Evolutionary conservation across 495 filamentous ascomycete genomes (phyloP).

Genomic region (Oleoguttula mirabilis): DNA sequence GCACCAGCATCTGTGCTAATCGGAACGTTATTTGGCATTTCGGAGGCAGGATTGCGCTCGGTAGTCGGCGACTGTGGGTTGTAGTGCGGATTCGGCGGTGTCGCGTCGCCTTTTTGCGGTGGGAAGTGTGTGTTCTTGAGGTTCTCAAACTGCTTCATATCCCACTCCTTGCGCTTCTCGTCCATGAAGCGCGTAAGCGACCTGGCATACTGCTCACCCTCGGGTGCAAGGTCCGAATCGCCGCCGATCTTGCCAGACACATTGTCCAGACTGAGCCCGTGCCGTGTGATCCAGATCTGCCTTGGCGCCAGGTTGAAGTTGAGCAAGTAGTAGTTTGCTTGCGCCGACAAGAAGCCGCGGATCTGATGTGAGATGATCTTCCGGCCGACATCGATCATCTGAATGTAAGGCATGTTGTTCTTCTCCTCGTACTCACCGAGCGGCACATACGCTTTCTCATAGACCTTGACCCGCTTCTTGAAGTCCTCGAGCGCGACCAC

Average conservation of each 20-base stretch:
- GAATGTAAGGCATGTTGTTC: conserved; percentile 78
- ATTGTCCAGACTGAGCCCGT: conserved; percentile 79
- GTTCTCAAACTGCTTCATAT: conserved; percentile 62
- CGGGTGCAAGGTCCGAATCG: conserved; percentile 66
- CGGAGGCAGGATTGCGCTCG: background rate
- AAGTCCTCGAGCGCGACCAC: conserved; percentile 74
- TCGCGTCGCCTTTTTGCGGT: conserved; percentile 74
- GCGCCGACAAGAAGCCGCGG: conserved; percentile 77
- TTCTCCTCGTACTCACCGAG: conserved; percentile 85
- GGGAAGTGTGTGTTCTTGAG: conserved; percentile 61
- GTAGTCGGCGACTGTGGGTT: conserved; percentile 23
- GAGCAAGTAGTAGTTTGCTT: conserved; percentile 82
- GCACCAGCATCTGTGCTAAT: conserved; percentile 29
- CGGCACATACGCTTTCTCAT: conserved; percentile 84
- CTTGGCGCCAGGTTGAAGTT: conserved; percentile 93
- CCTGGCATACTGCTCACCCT: conserved; percentile 58
- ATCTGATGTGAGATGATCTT: conserved; percentile 86
- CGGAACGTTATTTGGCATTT: background rate
- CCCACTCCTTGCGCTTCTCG: conserved; percentile 61
- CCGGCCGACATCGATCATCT: conserved; percentile 95
- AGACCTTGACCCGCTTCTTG: conserved; percentile 82
- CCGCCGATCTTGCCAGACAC: conserved; percentile 69
- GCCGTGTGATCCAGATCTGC: conserved; percentile 95
- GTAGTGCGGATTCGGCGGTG: conserved; percentile 86
- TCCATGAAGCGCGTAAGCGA: conserved; percentile 67